phyloP scores from a whole-genome alignment of 2,329 filamentous ascomycete genomes.

The Penicillium sp. region DNA sequence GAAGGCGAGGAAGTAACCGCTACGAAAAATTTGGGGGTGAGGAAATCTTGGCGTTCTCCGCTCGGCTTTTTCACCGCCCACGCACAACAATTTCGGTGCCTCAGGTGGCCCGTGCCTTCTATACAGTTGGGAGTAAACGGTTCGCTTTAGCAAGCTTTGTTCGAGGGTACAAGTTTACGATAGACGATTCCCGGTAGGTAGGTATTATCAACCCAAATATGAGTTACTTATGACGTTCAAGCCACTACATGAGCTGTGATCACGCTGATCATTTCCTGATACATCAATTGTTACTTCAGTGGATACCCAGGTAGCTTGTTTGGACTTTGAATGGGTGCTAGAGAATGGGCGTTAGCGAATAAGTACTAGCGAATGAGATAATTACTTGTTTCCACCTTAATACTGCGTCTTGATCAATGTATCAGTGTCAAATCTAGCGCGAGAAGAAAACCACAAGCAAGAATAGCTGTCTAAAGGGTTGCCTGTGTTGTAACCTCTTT shows the following conservation, averaged over 20 bases:
- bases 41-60: slow-evolving; percentile 42
- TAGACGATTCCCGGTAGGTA: not conserved
- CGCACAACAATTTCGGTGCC: slow-evolving; percentile 18
- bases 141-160: no score
- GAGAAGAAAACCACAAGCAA: no score
- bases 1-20: slow-evolving; percentile 15
- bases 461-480: no score
- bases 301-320: not conserved
- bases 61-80: slow-evolving; percentile 31
- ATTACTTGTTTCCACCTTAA: not conserved
- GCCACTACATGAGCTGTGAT: not conserved
- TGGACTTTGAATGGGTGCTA: not conserved
- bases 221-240: not conserved
- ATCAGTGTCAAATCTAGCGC: no score
- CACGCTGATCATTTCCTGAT: not conserved
- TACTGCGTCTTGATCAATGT: not conserved
- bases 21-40: slow-evolving; percentile 41
- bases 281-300: not conserved
- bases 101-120: slow-evolving; percentile 16
- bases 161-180: no score
- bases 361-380: not conserved
- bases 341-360: no score
- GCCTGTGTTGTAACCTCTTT: no score
- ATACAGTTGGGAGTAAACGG: not conserved
- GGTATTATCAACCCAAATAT: not conserved